Base-by-base conservation (phyloP, 1,284 basidiomycete genomes). In the Ceratobasidium papillatum region DNA sequence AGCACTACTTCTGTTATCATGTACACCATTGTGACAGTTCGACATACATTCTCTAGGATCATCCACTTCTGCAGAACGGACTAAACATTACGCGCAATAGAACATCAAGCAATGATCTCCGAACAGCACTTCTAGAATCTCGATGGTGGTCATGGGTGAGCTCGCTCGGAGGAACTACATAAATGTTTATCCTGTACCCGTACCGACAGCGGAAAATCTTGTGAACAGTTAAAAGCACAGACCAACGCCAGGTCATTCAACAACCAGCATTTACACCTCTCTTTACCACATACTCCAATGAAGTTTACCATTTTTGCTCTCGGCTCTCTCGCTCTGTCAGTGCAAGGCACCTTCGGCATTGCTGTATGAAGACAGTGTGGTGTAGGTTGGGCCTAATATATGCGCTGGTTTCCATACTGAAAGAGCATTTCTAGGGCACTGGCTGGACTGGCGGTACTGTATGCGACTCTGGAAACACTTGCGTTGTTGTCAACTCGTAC, bases 101-200 rank as follows among this genome's bases (percentile, higher is more conserved):
- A 22, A 36, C 51, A 19, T 52, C 47, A 41, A 17, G 47, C 32
- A 22, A 54, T 14, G 47, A 45, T 9, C 19, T 65, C 36, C 63
- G 34, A 14, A 5, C 19, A 32, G 47, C 22, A 38, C 19, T 27
- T 30, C 19, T 36, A 8, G 47, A 45, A n/a, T 27, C 47, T 30
- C 30, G 30, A 30, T 22, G 14, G 4, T 25, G 61, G 71, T 74
- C 71, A 74, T 51, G 71, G 22, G 71, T 38, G 17, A 22, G 17
- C 17, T 38, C 34, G 22, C 36, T 74, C 71, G 71, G 71, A 34
- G 49, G 63, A 74, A 74, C 45, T 62, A n/a, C n/a, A n/a, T n/a
- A 30, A 2, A 47, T 47, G 19, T n/a, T 58, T 59, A 19, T 25
- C n/a, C 41, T 47, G 22, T n/a, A 45, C 32, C n/a, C 30, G 36